Evolutionary conservation across 2,329 filamentous ascomycete genomes (phyloP).

Genomic region (Cyphellophora europaea): DNA sequence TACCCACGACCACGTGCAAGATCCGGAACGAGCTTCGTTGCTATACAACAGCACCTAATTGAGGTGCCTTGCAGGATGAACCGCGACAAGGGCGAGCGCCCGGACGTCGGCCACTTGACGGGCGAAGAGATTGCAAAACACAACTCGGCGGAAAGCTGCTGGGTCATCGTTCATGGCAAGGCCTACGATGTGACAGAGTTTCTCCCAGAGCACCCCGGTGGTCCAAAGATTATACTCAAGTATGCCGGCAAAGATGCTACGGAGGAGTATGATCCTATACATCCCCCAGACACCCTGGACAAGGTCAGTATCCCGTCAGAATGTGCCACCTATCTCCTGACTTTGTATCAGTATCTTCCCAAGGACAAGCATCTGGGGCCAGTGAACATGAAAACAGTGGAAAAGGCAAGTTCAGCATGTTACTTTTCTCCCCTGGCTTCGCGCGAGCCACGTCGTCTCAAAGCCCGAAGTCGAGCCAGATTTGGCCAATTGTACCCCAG

Average conservation of each 20-base stretch:
- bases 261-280: constrained; percentile 82
- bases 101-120: constrained; percentile 30
- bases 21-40: constrained; percentile 9
- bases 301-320: too few species aligned
- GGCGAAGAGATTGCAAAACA: constrained; percentile 61
- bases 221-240: constrained; percentile 87
- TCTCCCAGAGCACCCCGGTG: constrained; percentile 85
- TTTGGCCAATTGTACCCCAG: too few species aligned
- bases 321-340: too few species aligned
- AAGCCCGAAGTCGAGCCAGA: too few species aligned
- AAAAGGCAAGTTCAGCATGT: too few species aligned
- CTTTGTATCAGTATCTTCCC: constrained; percentile 76
- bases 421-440: too few species aligned
- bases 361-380: constrained; percentile 78
- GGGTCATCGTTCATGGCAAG: constrained; percentile 82
- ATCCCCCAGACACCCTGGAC: constrained; percentile 76
- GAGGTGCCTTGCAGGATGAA: constrained; percentile 15
- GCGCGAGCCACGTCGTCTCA: too few species aligned
- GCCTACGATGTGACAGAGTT: constrained; percentile 88
- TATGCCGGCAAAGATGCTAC: constrained; percentile 94
- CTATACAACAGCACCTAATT: constrained; percentile 1
- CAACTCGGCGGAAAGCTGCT: constrained; percentile 73
- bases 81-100: constrained; percentile 12
- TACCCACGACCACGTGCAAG: too few species aligned
- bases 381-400: constrained; percentile 66